Percentiles rank a stretch among this genome's conserved stretches.
These are phyloP conservation scores for Fragaria iinumae DNA, from an alignment of 306 rosid species.

Conservation along the genomic window DNA sequence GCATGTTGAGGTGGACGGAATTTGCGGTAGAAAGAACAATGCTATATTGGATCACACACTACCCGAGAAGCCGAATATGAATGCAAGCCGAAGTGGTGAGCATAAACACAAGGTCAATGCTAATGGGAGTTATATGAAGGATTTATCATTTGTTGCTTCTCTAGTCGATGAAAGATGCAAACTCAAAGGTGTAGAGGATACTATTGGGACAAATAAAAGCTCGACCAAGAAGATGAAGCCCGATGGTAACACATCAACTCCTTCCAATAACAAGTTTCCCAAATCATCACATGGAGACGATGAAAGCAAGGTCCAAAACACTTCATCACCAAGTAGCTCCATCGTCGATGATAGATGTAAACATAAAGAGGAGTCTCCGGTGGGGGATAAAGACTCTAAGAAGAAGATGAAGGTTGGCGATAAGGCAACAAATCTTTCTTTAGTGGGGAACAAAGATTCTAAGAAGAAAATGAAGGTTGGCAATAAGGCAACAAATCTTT, in stretches of 20 bases:
- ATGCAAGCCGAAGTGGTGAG: conserved; percentile 17
- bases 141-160: conserved; percentile 15
- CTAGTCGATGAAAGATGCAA: conserved; percentile 1
- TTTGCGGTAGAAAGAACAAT: background rate
- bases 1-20: background rate
- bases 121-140: conserved; percentile 26
- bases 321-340: conserved; percentile 17
- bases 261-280: conserved; percentile 35
- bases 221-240: conserved; percentile 51
- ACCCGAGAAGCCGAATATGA: background rate
- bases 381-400: conserved; percentile 24
- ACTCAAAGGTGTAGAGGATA: conserved; percentile 20
- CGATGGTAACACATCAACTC: conserved; percentile 20
- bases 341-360: background rate
- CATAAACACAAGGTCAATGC: conserved; percentile 21
- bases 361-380: conserved; percentile 25
- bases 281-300: conserved; percentile 32
- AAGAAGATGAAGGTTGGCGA: background rate
- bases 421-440: background rate
- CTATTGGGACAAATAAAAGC: conserved; percentile 33
- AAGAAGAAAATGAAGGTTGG: conserved; percentile 51
- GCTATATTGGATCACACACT: background rate
- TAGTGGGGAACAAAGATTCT: conserved; percentile 33
- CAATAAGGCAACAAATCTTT: conserved; percentile 22
- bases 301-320: conserved; percentile 26